Conservation (phyloP, 2,329 filamentous ascomycete species). For the Aulographum hederae region DNA sequence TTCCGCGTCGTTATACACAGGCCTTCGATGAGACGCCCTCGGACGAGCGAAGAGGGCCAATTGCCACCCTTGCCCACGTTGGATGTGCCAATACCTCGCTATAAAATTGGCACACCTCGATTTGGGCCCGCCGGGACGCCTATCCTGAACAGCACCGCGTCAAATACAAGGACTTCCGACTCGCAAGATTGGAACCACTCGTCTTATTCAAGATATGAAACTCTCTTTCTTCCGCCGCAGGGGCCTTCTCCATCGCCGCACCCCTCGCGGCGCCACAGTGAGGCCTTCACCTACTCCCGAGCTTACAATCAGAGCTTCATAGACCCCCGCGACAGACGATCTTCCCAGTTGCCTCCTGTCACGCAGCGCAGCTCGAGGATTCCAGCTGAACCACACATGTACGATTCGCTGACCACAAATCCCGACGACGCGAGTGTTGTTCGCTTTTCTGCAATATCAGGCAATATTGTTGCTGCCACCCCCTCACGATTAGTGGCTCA, state of each 20-base stretch:
- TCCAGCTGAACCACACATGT: conserved; percentile 23
- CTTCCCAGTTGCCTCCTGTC: not conserved
- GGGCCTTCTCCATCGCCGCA: not conserved
- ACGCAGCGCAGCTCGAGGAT: not conserved
- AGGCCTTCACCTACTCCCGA: not conserved
- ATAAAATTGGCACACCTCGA: conserved; percentile 62
- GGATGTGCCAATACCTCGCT: conserved; percentile 65
- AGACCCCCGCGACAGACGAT: not conserved
- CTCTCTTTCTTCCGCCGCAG: not conserved
- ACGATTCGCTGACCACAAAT: conserved; percentile 61
- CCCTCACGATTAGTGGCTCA: conserved; percentile 83
- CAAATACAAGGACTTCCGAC: conserved; percentile 26
- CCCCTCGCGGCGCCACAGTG: not conserved
- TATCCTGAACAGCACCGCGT: conserved; percentile 63
- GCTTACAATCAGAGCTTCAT: not conserved
- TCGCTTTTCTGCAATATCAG: conserved; percentile 52
- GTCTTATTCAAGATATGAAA: not conserved
- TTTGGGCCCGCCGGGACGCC: conserved; percentile 64
- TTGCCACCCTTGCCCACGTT: conserved; percentile 35
- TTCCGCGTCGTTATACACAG: conserved; percentile 70
- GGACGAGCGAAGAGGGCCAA: conserved; percentile 45
- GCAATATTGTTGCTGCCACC: conserved; percentile 73
- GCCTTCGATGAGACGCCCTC: conserved; percentile 33
- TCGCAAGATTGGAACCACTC: not conserved
- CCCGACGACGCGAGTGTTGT: conserved; percentile 72